Percentiles rank a stretch among this genome's conserved stretches.
Evolutionary conservation across 495 filamentous ascomycete species (phyloP).

Genomic region (Neurospora intermedia): DNA sequence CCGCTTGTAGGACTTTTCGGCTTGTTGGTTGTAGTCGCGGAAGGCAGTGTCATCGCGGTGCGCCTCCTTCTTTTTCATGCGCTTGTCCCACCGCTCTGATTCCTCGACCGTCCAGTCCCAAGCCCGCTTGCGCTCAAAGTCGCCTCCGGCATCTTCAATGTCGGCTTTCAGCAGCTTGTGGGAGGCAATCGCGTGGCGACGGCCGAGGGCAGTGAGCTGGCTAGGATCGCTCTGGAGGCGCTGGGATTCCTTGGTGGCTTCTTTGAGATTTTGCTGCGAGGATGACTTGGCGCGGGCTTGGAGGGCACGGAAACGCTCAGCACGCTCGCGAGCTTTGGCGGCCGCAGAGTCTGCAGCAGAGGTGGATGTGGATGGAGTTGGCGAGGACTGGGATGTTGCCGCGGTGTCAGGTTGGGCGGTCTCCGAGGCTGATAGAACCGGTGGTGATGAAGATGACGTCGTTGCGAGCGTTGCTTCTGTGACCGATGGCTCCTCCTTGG

Average conservation of each 20-base stretch:
- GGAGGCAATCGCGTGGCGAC: conserved; percentile 74
- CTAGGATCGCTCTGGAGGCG: conserved; percentile 66
- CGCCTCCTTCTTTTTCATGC: conserved; percentile 72
- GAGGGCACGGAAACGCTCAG: conserved; percentile 72
- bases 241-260: conserved; percentile 72
- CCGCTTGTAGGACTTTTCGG: conserved; percentile 85
- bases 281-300: conserved; percentile 75
- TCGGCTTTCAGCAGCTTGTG: conserved; percentile 93
- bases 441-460: neutral
- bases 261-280: conserved; percentile 67
- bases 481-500: conserved; percentile 1
- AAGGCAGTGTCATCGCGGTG: conserved; percentile 82
- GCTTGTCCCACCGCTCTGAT: conserved; percentile 83
- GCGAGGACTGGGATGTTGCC: neutral
- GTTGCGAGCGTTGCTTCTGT: neutral
- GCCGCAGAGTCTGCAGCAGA: conserved; percentile 24
- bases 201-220: conserved; percentile 58
- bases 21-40: conserved; percentile 78
- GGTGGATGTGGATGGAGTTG: conserved; percentile 1
- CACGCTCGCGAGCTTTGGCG: conserved; percentile 44
- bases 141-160: conserved; percentile 69
- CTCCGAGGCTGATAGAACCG: neutral
- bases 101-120: conserved; percentile 99
- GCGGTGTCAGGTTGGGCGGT: neutral
- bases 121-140: conserved; percentile 94